These are phyloP conservation scores for Prunus mira DNA, from an alignment of 306 rosid genomes.

Conservation along the genomic window DNA sequence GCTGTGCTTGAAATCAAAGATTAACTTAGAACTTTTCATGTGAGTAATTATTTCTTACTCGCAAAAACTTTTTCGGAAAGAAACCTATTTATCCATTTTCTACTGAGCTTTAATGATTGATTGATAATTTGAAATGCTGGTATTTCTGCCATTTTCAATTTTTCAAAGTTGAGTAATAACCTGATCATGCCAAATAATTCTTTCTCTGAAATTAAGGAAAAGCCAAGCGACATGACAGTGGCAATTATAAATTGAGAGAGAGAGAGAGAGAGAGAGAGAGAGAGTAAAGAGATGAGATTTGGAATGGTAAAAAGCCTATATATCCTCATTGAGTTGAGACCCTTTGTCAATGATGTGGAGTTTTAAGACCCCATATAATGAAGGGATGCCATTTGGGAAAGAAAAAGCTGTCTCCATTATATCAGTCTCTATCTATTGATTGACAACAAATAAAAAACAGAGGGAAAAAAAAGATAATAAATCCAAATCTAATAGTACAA, in stretches of 20 bases:
- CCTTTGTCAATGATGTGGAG: neutral
- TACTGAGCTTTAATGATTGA: too few relatives aligned
- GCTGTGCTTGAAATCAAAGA: neutral
- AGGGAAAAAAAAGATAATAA: neutral
- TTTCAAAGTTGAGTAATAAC: too few relatives aligned
- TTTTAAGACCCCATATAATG: neutral
- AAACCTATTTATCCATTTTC: too few relatives aligned
- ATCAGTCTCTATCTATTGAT: neutral
- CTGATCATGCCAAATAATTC: neutral
- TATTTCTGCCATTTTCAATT: too few relatives aligned
- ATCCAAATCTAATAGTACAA: neutral
- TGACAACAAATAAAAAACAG: neutral
- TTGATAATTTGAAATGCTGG: too few relatives aligned
- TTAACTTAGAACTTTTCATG: neutral
- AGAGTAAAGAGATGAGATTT: too few relatives aligned
- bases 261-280: neutral
- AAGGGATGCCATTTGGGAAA: neutral
- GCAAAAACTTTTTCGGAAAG: too few relatives aligned
- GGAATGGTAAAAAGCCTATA: neutral
- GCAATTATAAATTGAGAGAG: neutral
- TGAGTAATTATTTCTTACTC: too few relatives aligned
- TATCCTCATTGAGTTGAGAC: neutral
- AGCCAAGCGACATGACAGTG: neutral
- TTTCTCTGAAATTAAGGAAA: constrained; percentile 17
- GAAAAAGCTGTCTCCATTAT: neutral